phyloP scores from a whole-genome alignment of 2,329 filamentous ascomycete species.

The Penicillium oxalicum region DNA sequence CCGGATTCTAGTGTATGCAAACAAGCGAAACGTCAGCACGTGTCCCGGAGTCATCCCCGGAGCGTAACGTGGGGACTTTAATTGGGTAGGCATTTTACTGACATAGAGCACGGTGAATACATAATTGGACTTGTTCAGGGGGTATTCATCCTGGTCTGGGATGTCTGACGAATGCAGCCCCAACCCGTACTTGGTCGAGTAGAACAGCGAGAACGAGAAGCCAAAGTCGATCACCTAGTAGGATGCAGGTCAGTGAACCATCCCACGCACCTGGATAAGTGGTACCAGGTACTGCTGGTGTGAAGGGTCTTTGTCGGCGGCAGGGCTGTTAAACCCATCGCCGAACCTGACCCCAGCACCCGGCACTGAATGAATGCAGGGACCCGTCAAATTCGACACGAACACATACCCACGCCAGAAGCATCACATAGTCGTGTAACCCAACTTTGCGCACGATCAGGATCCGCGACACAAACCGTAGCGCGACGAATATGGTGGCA shows the following conservation, averaged over 20 bases:
- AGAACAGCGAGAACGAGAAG: slow-evolving; percentile 44
- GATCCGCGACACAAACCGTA: slow-evolving; percentile 66
- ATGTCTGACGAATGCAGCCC: slow-evolving; percentile 40
- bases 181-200: slow-evolving; percentile 39
- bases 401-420: slow-evolving; percentile 62
- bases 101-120: slow-evolving; percentile 57
- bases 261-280: neutral
- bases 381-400: neutral
- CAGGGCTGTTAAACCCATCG: no score
- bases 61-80: neutral
- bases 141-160: slow-evolving; percentile 19
- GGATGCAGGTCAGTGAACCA: neutral
- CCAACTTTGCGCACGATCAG: slow-evolving; percentile 66
- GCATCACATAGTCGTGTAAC: slow-evolving; percentile 75
- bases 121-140: slow-evolving; percentile 49
- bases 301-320: no score
- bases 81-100: slow-evolving; percentile 19
- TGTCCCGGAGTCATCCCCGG: neutral
- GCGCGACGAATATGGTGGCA: slow-evolving; percentile 67
- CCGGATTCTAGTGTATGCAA: slow-evolving; percentile 61
- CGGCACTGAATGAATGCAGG: slow-evolving; percentile 4
- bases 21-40: neutral
- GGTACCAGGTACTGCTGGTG: neutral
- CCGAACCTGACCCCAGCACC: no score
- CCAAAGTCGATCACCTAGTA: slow-evolving; percentile 40